Conservation (phyloP, 306 rosid species). For the Abrus precatorius region DNA sequence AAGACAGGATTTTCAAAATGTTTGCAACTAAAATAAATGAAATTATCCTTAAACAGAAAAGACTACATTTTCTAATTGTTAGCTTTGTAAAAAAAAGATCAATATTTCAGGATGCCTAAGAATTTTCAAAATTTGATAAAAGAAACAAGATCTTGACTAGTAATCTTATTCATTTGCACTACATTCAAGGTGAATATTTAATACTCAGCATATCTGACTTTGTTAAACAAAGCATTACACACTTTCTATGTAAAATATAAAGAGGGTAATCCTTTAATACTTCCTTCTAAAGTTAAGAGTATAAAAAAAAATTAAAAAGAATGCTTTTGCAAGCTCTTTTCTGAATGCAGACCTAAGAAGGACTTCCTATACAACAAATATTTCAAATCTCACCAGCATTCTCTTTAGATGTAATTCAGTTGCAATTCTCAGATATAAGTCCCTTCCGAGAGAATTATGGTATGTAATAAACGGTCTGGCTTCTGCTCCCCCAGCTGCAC, state of each 20-base stretch:
- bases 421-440: conserved; percentile 94
- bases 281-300: conserved; percentile 8
- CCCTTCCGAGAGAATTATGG: conserved; percentile 95
- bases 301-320: background rate
- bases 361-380: conserved; percentile 27
- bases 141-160: conserved; percentile 31
- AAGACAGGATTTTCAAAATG: conserved; percentile 13
- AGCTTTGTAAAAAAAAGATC: background rate
- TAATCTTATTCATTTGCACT: conserved; percentile 31
- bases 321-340: background rate
- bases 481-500: conserved; percentile 98
- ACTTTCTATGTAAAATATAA: conserved; percentile 7
- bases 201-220: background rate
- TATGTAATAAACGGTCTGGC: conserved; percentile 96
- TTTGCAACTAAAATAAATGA: conserved; percentile 33
- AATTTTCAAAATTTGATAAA: conserved; percentile 33
- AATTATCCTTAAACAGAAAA: conserved; percentile 39
- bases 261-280: conserved; percentile 16
- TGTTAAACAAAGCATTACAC: conserved; percentile 3
- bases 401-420: conserved; percentile 97
- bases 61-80: background rate
- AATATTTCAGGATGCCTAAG: conserved; percentile 26
- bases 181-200: conserved; percentile 18
- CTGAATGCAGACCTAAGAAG: background rate
- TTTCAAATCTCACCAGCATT: conserved; percentile 83